Evolutionary conservation across 768 basidiomycete genomes (phyloP).

Genomic region (Kockovaella imperatae): DNA sequence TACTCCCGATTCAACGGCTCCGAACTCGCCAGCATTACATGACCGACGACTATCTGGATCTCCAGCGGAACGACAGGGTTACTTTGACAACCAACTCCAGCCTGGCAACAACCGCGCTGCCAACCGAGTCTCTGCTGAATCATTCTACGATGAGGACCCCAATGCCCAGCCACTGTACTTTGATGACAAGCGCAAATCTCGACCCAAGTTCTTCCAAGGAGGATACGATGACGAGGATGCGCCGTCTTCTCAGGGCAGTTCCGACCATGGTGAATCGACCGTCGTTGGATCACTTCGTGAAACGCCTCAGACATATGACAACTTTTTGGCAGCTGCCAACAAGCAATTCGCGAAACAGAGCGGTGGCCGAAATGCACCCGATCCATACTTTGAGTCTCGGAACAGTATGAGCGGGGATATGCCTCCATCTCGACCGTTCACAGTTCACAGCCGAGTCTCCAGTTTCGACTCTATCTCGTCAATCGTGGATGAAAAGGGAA

Average conservation of each 20-base stretch:
- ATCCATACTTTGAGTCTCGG: constrained; percentile 69
- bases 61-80: constrained; percentile 4
- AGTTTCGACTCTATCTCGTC: constrained; percentile 88
- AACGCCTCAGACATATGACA: constrained; percentile 54
- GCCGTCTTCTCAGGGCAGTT: constrained; percentile 35
- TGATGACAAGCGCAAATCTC: constrained; percentile 32
- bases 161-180: constrained; percentile 39
- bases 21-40: constrained; percentile 31
- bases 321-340: constrained; percentile 82
- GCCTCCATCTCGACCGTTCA: constrained; percentile 69
- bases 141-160: constrained; percentile 45
- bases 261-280: constrained; percentile 35
- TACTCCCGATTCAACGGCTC: constrained; percentile 32
- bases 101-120: constrained; percentile 23
- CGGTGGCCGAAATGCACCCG: constrained; percentile 57
- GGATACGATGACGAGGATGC: constrained; percentile 56
- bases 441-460: constrained; percentile 65
- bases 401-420: constrained; percentile 36
- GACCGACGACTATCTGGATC: constrained; percentile 9
- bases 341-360: constrained; percentile 72
- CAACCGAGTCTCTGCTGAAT: constrained; percentile 42
- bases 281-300: constrained; percentile 19
- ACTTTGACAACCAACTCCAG: constrained; percentile 15
- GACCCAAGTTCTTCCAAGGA: constrained; percentile 48
- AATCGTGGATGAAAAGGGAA: constrained; percentile 83